These are phyloP conservation scores for Eudorina sp. DNA, from an alignment of 139 green algal genomes.

Conservation along the genomic window DNA sequence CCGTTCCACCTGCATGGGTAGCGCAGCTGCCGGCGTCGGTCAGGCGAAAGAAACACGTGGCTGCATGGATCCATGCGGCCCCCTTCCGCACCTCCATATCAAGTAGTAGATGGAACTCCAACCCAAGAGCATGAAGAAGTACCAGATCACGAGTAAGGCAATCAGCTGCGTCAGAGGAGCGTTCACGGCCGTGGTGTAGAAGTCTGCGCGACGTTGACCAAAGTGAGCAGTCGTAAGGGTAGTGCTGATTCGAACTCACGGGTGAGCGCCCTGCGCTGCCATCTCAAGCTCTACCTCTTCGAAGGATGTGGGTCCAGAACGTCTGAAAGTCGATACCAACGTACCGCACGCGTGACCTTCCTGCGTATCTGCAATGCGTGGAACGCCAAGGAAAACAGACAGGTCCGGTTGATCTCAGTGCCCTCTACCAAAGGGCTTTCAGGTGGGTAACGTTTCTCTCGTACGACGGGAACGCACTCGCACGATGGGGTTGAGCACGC, in stretches of 20 bases:
- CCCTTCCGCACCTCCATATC: conserved; percentile 52
- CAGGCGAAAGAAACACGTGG: too few relatives aligned
- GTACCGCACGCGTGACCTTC: conserved; percentile 39
- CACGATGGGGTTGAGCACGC: too few relatives aligned
- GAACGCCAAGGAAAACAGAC: too few relatives aligned
- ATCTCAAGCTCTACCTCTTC: conserved; percentile 12
- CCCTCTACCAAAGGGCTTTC: too few relatives aligned
- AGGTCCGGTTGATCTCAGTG: neutral
- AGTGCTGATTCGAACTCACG: too few relatives aligned
- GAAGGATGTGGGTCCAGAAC: conserved; percentile 46
- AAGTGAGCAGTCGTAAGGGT: too few relatives aligned
- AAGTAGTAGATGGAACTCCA: conserved; percentile 56
- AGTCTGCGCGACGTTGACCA: conserved; percentile 71
- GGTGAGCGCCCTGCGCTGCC: too few relatives aligned
- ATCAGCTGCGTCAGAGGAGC: conserved; percentile 49
- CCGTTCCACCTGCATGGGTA: conserved; percentile 56
- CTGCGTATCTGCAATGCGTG: conserved; percentile 37
- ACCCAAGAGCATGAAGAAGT: conserved; percentile 20
- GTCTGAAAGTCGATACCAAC: conserved; percentile 35
- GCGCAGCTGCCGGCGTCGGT: neutral
- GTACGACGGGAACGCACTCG: too few relatives aligned
- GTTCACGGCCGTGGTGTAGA: conserved; percentile 80
- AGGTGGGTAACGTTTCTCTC: too few relatives aligned
- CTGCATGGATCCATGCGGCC: too few relatives aligned
- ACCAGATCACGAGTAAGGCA: conserved; percentile 3